These are phyloP conservation scores for Setomelanomma holmii DNA, from an alignment of 2,329 filamentous ascomycete species.

Conservation along the genomic window DNA sequence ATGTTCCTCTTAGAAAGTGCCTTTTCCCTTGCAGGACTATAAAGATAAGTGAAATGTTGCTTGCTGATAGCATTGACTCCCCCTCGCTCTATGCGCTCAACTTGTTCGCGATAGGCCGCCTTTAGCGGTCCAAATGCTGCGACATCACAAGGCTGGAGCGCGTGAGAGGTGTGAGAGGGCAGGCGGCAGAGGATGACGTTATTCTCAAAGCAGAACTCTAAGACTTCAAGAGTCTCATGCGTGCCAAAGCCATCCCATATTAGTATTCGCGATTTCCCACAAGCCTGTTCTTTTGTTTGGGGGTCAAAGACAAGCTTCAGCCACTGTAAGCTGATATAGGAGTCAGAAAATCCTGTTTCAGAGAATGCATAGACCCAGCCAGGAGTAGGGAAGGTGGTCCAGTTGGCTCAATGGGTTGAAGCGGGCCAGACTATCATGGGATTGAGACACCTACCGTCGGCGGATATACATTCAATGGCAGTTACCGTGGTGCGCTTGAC, in stretches of 20 bases:
- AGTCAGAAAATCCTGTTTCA: constrained; percentile 30
- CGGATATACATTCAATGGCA: constrained; percentile 27
- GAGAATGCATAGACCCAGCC: constrained; percentile 19
- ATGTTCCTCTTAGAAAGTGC: constrained; percentile 15
- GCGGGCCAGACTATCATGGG: constrained; percentile 30
- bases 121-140: constrained; percentile 13
- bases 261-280: constrained; percentile 39
- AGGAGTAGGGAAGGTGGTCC: constrained; percentile 19
- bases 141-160: constrained; percentile 18
- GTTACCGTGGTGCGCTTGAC: constrained; percentile 31
- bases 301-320: constrained; percentile 45
- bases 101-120: constrained; percentile 13
- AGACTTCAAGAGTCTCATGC: constrained; percentile 43
- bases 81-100: constrained; percentile 5
- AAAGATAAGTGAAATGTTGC: constrained; percentile 22
- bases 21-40: constrained; percentile 21
- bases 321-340: constrained; percentile 45
- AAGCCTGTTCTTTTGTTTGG: constrained; percentile 36
- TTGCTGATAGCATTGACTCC: constrained; percentile 15
- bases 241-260: constrained; percentile 32
- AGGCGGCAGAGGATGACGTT: constrained; percentile 23
- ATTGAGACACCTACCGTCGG: constrained; percentile 24
- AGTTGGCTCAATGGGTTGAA: no score
- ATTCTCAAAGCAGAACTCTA: constrained; percentile 42
- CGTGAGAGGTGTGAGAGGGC: constrained; percentile 18